These are phyloP conservation scores for Trametes coccinea DNA, from an alignment of 768 basidiomycete species.

Conservation along the genomic window DNA sequence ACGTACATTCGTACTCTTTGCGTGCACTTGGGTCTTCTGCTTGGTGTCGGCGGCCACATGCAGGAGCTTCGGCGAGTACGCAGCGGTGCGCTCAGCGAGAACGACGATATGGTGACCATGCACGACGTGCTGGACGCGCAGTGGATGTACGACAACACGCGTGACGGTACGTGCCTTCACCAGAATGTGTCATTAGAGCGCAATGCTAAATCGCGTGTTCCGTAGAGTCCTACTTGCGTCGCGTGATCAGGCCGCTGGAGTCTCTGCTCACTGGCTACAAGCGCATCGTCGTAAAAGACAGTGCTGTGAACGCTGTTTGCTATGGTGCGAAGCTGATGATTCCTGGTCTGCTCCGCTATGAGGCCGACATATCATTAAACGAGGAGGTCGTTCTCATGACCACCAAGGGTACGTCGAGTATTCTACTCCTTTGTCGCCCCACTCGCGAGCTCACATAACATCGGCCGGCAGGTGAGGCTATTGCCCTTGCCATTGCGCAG, in stretches of 20 bases:
- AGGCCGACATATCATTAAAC: conserved; percentile 89
- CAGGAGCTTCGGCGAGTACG: conserved; percentile 95
- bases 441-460: background rate
- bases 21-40: conserved; percentile 90
- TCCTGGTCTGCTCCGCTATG: conserved; percentile 95
- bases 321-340: conserved; percentile 99
- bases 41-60: conserved; percentile 99
- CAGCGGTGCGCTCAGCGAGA: conserved; percentile 95
- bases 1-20: conserved; percentile 96
- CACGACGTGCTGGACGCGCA: conserved; percentile 99
- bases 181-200: background rate
- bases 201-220: conserved; percentile 2
- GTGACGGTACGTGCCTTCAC: conserved; percentile 68
- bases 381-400: conserved; percentile 99
- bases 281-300: conserved; percentile 98
- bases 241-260: conserved; percentile 93
- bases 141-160: conserved; percentile 96
- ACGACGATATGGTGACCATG: conserved; percentile 99
- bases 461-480: conserved; percentile 70
- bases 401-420: conserved; percentile 70
- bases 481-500: conserved; percentile 91
- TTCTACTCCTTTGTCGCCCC: background rate
- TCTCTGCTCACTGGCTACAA: conserved; percentile 94
- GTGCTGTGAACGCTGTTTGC: conserved; percentile 98
- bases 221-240: conserved; percentile 91